These are phyloP conservation scores for Neophaeococcomyces mojaviensis DNA, from an alignment of 2,329 filamentous ascomycete species.

Conservation along the genomic window DNA sequence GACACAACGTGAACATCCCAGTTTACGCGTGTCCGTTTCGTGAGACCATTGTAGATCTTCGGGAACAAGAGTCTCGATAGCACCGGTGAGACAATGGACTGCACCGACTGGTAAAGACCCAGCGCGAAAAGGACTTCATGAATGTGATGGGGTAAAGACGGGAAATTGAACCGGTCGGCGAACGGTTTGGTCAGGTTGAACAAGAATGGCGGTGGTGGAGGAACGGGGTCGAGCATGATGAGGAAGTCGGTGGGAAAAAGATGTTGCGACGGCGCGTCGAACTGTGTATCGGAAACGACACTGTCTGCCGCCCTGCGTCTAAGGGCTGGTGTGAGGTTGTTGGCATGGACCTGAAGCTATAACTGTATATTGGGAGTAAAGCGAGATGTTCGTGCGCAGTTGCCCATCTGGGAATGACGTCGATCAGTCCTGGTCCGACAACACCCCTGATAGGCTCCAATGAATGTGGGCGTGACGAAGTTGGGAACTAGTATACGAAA, in stretches of 20 bases:
- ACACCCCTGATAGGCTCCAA: no score
- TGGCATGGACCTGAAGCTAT: no score
- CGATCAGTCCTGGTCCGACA: no score
- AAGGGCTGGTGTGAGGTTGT: no score
- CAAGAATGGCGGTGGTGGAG: constrained; percentile 45
- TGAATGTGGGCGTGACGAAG: no score
- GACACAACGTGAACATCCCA: constrained; percentile 62
- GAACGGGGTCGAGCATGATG: constrained; percentile 39
- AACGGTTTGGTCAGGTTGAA: constrained; percentile 42
- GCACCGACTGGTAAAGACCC: constrained; percentile 49
- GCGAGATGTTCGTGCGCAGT: no score
- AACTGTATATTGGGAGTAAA: no score
- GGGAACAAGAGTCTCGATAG: constrained; percentile 50
- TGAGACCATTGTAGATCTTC: constrained; percentile 46
- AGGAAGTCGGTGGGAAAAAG: background rate
- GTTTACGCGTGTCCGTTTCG: constrained; percentile 51
- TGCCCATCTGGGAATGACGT: no score
- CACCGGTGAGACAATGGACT: constrained; percentile 47
- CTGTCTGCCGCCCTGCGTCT: no score
- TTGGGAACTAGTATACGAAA: no score
- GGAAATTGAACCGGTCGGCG: constrained; percentile 44
- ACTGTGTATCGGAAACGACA: no score
- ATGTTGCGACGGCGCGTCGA: no score
- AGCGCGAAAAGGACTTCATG: constrained; percentile 55
- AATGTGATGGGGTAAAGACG: constrained; percentile 51